Evolutionary conservation across 2,329 filamentous ascomycete genomes (phyloP), one percentile per base, ranked within the genome.

Genomic region (Coleophoma eucalyptorum): DNA sequence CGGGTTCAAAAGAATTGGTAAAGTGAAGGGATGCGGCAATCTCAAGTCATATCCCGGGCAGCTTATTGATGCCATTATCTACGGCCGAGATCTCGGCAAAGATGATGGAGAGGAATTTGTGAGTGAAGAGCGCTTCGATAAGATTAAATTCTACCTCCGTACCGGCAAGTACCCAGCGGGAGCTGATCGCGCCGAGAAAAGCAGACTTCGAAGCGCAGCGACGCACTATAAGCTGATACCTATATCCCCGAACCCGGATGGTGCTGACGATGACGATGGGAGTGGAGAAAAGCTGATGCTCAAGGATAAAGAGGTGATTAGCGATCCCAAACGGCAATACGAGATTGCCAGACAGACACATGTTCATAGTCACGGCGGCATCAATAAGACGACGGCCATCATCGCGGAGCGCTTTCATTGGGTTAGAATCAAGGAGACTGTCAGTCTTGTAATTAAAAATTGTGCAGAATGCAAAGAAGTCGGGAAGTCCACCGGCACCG

Each of bases 381-480:
- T 97, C 76, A 99, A 99, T 76, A 97, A 97, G 74, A 97, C 93
- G 0, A 97, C 93, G 1, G 92, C 93, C 18, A 87, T 85, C 18
- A 96, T 99, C 62, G 90, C 93, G 11, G 90, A 97, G 66, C 88
- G 87, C 64, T 97, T 93, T 67, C 94, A 97, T 71, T 99, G 94
- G 94, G 92, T 95, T 44, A 83, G 93, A 54, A 97, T 97, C 73
- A 99, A 97, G 69, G 92, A 97, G 71, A 97, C 93, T 1, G 94
- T 97, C 55, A 94, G 88, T 66, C 86, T 93, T 66, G 92, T 96
- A 61, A 96, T 97, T 69, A 87, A 89, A 61, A 93, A 94, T 62
- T 99, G 94, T 69, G 73, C 80, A 7, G 86, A 96, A 66, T 97
- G 93, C 73, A 96, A 93, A 70, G 90, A 96, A 62, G 74, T 81